phyloP scores from a whole-genome alignment of 179 eudicot species.

The Actinidia arguta region DNA sequence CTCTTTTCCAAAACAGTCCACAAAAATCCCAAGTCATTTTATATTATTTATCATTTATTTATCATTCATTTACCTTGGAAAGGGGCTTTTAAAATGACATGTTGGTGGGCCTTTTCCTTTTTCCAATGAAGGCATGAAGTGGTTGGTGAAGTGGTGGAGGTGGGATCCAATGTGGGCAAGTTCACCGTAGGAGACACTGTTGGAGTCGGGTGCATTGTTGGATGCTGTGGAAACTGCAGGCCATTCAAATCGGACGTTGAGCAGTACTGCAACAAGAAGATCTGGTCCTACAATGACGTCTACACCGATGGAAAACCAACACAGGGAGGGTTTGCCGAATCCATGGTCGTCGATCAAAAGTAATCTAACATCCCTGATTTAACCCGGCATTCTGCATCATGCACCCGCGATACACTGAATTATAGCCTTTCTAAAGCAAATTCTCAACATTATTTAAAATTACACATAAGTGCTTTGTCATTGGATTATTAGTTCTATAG shows the following conservation, averaged over 20 bases:
- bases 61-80: no score
- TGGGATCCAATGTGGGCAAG: slow-evolving; percentile 80
- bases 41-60: no score
- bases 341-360: slow-evolving; percentile 86
- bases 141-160: slow-evolving; percentile 92
- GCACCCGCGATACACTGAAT: not conserved
- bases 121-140: slow-evolving; percentile 71
- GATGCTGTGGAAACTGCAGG: slow-evolving; percentile 73
- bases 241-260: slow-evolving; percentile 79
- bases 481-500: no score
- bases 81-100: no score
- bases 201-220: slow-evolving; percentile 81
- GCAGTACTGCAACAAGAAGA: slow-evolving; percentile 94
- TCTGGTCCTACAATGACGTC: slow-evolving; percentile 91
- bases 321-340: slow-evolving; percentile 85
- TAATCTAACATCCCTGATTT: slow-evolving; percentile 15
- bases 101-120: no score
- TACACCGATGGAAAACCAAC: slow-evolving; percentile 93
- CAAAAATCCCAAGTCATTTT: no score
- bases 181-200: slow-evolving; percentile 76
- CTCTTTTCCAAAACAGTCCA: no score
- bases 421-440: not conserved
- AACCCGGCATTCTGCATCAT: not conserved
- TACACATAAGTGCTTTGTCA: no score
- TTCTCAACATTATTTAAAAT: no score